Evolutionary conservation across 805 yeast genomes (phyloP).

Genomic region (Groenewaldozyma tartarivorans): DNA sequence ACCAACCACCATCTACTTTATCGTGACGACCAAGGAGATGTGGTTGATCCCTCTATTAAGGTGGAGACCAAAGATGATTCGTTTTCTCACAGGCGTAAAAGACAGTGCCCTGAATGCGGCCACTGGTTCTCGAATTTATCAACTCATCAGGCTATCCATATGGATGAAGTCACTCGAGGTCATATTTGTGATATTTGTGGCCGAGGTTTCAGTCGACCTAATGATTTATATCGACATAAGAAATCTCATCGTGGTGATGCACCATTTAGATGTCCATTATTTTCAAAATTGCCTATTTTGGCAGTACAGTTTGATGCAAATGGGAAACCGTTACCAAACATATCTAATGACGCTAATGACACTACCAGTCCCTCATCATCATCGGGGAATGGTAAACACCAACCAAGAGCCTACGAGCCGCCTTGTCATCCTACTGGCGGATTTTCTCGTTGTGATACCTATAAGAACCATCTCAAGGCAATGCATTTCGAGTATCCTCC

Average conservation of each 20-base stretch:
- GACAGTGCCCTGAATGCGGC: constrained; percentile 63
- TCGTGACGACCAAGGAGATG: background rate
- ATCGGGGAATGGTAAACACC: background rate
- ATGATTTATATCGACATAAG: constrained; percentile 76
- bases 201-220: constrained; percentile 81
- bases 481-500: constrained; percentile 82
- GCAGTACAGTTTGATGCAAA: background rate
- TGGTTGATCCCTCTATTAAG: background rate
- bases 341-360: background rate
- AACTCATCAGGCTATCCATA: constrained; percentile 73
- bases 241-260: constrained; percentile 78
- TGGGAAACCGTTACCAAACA: constrained; percentile 11
- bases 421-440: constrained; percentile 75
- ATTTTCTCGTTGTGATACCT: constrained; percentile 84
- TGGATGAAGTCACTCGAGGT: constrained; percentile 63
- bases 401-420: constrained; percentile 10
- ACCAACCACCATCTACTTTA: background rate
- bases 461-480: constrained; percentile 82
- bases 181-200: constrained; percentile 69
- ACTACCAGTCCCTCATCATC: background rate
- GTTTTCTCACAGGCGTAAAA: constrained; percentile 40
- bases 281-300: constrained; percentile 18
- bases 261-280: constrained; percentile 75
- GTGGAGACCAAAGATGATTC: background rate
- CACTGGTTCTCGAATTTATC: constrained; percentile 68